These are phyloP conservation scores for Penicillium bialowiezense DNA, from an alignment of 495 filamentous ascomycete species.

Conservation along the genomic window DNA sequence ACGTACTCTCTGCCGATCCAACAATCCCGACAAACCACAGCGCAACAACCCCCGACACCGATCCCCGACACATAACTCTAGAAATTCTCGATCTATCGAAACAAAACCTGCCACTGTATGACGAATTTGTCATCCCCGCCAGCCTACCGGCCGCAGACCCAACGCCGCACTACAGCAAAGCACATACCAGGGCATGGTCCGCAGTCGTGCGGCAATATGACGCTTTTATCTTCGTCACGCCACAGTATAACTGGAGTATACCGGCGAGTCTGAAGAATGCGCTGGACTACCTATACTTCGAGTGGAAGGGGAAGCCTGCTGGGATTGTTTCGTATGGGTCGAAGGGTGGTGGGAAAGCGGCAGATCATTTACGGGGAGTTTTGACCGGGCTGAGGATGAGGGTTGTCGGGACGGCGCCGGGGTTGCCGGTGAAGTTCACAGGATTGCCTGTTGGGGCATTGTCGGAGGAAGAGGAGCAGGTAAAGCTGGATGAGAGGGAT, in stretches of 20 bases:
- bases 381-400: conserved; percentile 22
- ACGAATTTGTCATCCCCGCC: conserved; percentile 50
- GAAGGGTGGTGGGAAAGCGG: conserved; percentile 42
- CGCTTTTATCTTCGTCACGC: conserved; percentile 57
- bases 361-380: conserved; percentile 21
- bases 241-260: conserved; percentile 54
- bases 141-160: conserved; percentile 37
- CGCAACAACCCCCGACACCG: conserved; percentile 8
- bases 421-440: conserved; percentile 17
- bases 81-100: conserved; percentile 45
- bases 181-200: conserved; percentile 50
- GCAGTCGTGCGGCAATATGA: conserved; percentile 41
- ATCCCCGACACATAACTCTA: conserved; percentile 21
- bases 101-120: conserved; percentile 56
- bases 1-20: conserved; percentile 18
- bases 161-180: conserved; percentile 40
- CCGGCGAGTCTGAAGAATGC: conserved; percentile 60
- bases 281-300: conserved; percentile 57
- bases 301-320: conserved; percentile 59
- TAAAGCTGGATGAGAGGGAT: conserved; percentile 22
- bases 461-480: conserved; percentile 17
- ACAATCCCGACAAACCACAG: conserved; percentile 18
- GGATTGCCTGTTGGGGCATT: conserved; percentile 20
- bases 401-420: conserved; percentile 23
- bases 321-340: conserved; percentile 56